These are phyloP conservation scores for Cutaneotrichosporon daszewskae DNA, from an alignment of 1,284 basidiomycete genomes.

Conservation along the genomic window DNA sequence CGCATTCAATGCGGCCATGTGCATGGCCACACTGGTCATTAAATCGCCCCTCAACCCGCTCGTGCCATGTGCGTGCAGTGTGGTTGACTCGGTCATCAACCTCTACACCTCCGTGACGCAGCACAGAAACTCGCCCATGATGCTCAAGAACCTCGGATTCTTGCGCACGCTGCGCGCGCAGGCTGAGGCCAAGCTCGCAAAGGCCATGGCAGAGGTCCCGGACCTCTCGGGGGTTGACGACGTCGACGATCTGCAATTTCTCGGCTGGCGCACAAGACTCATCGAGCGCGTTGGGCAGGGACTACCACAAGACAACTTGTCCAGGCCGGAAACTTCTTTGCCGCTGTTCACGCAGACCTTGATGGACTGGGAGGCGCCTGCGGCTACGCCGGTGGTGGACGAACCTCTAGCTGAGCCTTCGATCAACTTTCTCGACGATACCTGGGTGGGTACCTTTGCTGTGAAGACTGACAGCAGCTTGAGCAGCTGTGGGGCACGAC, in stretches of 20 bases:
- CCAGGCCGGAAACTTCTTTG: neutral
- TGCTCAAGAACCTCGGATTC: slow-evolving; percentile 7
- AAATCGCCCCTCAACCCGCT: slow-evolving; percentile 10
- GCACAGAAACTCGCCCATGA: slow-evolving; percentile 2
- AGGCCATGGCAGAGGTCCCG: neutral
- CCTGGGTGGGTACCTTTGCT: neutral
- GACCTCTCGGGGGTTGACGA: slow-evolving; percentile 9
- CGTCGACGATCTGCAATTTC: slow-evolving; percentile 15
- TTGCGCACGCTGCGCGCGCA: slow-evolving; percentile 1
- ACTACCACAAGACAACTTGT: neutral
- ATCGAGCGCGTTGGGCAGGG: slow-evolving; percentile 22
- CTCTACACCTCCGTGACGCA: slow-evolving; percentile 8
- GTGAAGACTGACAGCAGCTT: neutral
- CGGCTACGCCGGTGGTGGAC: too few relatives aligned
- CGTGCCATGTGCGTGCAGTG: slow-evolving; percentile 3
- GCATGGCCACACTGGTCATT: slow-evolving; percentile 11
- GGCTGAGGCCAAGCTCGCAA: neutral
- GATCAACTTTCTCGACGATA: too few relatives aligned
- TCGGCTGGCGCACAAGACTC: slow-evolving; percentile 27
- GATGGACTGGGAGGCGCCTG: too few relatives aligned
- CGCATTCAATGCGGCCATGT: slow-evolving; percentile 1
- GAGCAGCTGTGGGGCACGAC: slow-evolving; percentile 8
- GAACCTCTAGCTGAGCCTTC: too few relatives aligned
- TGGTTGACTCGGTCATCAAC: slow-evolving; percentile 10
- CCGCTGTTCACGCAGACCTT: too few relatives aligned